phyloP scores from a whole-genome alignment of 306 rosid genomes.

The Sindora glabra region DNA sequence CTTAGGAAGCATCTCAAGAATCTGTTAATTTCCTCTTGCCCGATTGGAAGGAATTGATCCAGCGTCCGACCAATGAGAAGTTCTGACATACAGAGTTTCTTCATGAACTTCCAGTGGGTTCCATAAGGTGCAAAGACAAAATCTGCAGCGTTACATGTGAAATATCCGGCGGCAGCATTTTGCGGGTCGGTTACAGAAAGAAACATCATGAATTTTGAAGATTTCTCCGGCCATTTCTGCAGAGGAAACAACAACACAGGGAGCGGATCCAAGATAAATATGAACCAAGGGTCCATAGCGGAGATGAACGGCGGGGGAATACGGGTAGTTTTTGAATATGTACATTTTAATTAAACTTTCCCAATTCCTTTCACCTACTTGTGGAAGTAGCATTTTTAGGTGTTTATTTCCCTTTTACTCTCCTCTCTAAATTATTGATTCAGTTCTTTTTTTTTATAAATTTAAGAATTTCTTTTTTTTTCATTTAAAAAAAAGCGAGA shows the following conservation, averaged over 20 bases:
- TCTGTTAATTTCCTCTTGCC: constrained; percentile 16
- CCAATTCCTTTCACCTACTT: too few relatives aligned
- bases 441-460: too few relatives aligned
- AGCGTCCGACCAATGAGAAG: constrained; percentile 42
- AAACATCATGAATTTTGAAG: constrained; percentile 36
- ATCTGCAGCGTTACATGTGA: constrained; percentile 46
- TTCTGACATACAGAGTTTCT: constrained; percentile 43
- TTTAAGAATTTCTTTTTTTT: too few relatives aligned
- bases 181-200: constrained; percentile 34
- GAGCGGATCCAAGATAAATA: constrained; percentile 32
- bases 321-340: too few relatives aligned
- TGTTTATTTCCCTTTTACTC: too few relatives aligned
- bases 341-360: too few relatives aligned
- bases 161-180: constrained; percentile 21
- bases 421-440: too few relatives aligned
- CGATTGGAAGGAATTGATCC: constrained; percentile 10
- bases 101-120: too few relatives aligned
- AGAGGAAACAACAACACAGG: constrained; percentile 42
- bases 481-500: too few relatives aligned
- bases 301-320: too few relatives aligned
- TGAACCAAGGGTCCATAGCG: constrained; percentile 37
- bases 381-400: too few relatives aligned
- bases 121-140: constrained; percentile 43
- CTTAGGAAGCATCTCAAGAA: not conserved
- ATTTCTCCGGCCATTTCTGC: constrained; percentile 39